Conservation (phyloP, 371 early-diverging fungal genomes). For the Mucor indicus region DNA sequence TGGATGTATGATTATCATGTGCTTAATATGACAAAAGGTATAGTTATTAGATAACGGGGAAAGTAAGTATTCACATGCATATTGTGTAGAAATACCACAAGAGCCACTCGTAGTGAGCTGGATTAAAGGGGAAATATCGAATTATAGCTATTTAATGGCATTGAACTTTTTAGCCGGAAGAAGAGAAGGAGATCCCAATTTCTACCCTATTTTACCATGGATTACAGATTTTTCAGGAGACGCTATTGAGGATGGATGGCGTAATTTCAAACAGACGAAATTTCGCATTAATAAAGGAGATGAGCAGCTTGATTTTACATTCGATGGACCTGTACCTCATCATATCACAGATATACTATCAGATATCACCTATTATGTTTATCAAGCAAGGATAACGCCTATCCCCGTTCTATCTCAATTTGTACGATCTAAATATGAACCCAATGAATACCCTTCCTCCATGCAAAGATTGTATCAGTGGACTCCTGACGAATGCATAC, state of each 20-base stretch:
- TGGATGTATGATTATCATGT: slow-evolving; percentile 17
- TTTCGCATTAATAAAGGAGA: slow-evolving; percentile 76
- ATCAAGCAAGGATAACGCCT: slow-evolving; percentile 64
- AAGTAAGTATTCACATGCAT: too few species aligned
- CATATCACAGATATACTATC: slow-evolving; percentile 71
- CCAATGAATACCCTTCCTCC: slow-evolving; percentile 68
- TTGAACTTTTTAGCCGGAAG: slow-evolving; percentile 77
- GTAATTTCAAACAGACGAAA: slow-evolving; percentile 66
- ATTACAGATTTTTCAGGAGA: slow-evolving; percentile 65
- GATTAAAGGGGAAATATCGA: slow-evolving; percentile 74
- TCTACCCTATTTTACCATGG: slow-evolving; percentile 76
- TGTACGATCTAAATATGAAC: slow-evolving; percentile 69
- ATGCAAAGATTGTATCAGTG: slow-evolving; percentile 63
- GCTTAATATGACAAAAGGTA: slow-evolving; percentile 26
- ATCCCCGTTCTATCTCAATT: slow-evolving; percentile 68
- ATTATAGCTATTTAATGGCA: slow-evolving; percentile 81
- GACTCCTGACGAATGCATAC: slow-evolving; percentile 78
- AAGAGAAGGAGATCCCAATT: slow-evolving; percentile 64
- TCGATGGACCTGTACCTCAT: slow-evolving; percentile 67
- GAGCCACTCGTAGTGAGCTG: slow-evolving; percentile 66
- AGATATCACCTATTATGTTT: slow-evolving; percentile 71
- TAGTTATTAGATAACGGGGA: too few species aligned
- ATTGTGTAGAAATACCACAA: slow-evolving; percentile 41
- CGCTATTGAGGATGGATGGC: slow-evolving; percentile 53
- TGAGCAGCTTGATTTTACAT: slow-evolving; percentile 69